Conservation (phyloP, 352 stramenopile species). For the Globisporangium abappressorium region DNA sequence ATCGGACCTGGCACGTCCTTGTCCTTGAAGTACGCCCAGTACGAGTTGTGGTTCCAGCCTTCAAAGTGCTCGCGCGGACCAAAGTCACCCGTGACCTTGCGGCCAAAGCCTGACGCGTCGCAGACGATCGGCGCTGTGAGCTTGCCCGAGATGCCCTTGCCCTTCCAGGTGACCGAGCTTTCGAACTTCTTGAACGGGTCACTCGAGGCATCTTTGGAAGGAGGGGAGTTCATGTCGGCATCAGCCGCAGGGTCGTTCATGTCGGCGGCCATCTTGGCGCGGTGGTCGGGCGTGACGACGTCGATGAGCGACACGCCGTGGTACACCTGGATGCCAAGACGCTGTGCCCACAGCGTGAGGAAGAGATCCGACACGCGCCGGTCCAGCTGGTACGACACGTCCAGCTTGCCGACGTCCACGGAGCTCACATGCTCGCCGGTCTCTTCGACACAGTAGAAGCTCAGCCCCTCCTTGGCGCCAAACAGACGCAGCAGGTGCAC, state of each 20-base stretch:
- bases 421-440: conserved; percentile 1
- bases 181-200: conserved; percentile 6
- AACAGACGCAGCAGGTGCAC: conserved; percentile 3
- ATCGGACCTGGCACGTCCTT: conserved; percentile 1
- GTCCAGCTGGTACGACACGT: neutral
- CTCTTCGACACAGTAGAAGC: conserved; percentile 4
- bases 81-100: conserved; percentile 3
- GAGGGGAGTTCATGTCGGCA: neutral
- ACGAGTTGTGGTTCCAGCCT: conserved; percentile 2
- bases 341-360: neutral
- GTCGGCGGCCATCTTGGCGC: neutral
- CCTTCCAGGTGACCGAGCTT: neutral
- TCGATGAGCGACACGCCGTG: neutral
- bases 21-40: conserved; percentile 8
- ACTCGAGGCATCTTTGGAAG: neutral
- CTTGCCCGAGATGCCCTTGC: neutral
- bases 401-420: neutral
- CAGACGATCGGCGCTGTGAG: neutral
- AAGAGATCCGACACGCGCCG: conserved; percentile 2
- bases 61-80: neutral
- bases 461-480: conserved; percentile 4
- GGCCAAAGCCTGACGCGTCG: neutral
- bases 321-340: neutral
- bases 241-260: neutral
- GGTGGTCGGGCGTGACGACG: conserved; percentile 4